Base-by-base conservation (phyloP, 805 yeast genomes). In the Wickerhamomyces sydowiorum region DNA sequence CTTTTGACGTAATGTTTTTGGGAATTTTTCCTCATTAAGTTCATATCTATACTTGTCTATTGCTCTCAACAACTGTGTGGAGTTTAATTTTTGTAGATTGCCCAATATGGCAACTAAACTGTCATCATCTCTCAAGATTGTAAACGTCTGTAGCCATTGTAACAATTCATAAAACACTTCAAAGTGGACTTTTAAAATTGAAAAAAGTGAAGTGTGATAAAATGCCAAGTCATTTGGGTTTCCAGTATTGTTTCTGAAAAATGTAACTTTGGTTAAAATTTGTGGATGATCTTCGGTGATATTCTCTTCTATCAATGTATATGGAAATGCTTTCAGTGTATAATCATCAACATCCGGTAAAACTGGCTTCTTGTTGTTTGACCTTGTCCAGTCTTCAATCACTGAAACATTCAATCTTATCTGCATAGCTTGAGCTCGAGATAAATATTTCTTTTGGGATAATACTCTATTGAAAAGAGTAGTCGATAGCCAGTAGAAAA, bases 351-450 rank as follows among this genome's bases (percentile, higher is more conserved):
- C 55, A 33, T 64, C 56, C 8, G 62, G 57, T 23, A 68, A 61
- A 41, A 52, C 54, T 14, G 62, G 57, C 2, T 55, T 53, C 15
- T 50, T 42, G 41, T 57, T 48, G 33, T 54, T 55, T 0, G 59
- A 51, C 45, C 95, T 75, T 24, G 91, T 75, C 99, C 99, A 93
- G 56, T 93, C 96, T 61, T 93, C 97, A 35, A 93, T 64, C 5
- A 85, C 75, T 0, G 96, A 88, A 9, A 93, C 55, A 53, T 93
- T 93, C 41, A 93, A 73, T 42, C 97, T 70, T 36, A 93, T 82
- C 58, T 93, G 98, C 62, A 93, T 78, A 0, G 97, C 98, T 47
- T 82, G 77, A 1, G 87, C 74, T 45, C 99, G 74, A 1, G 96
- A 78, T 38, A 85, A 70, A 50, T 83, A 83, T 52, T 77, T 84